Base-by-base conservation (phyloP, 106 monocot genomes). In the Dendrobium catenatum region DNA sequence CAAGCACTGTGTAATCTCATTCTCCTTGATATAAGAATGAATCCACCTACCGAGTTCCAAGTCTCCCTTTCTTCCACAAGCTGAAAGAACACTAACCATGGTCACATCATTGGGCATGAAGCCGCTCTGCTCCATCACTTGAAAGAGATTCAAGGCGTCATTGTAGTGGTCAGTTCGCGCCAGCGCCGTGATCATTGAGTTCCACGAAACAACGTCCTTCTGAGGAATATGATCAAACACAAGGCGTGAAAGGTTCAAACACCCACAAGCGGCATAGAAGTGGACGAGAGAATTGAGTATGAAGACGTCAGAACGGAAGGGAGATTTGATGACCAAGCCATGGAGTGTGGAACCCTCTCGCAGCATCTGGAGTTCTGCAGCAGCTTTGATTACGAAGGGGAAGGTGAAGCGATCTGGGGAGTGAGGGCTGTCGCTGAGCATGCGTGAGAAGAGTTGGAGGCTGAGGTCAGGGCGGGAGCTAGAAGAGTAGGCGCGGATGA, bases 161-260 rank as follows among this genome's bases (percentile, higher is more conserved):
- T 89, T 85, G 33, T 40, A 81, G 16, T 6, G 78, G 6, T 73
- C 84, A 0, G 80, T 68, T 18, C 76, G 76, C 4, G 80, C 68
- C 73, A 86, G 78, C 10, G 80, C 85, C 19, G 79, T 42, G 78
- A 92, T 88, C 33, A 89, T 80, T 0, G 89, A 87, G 75, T 92
- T 92, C 92, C 92, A 89, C 2, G 89, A 89, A 20, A 92, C 89
- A 29, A 86, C 84, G 46, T 92, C 91, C 56, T 81, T 83, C 29
- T 37, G 44, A 0, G 82, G 80, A 47, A 84, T 86, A 24, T 20
- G 58, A 3, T 84, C 82, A 68, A 92, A 92, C 70, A 92, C 48
- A 19, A 40, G 73, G 51, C 33, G 56, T 1, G 91, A 48, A 37
- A 85, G 59, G 37, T 80, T 75, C 10, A 81, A 46, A 31, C 79